Conservation (phyloP, 2,329 filamentous ascomycete genomes). For the Calonectria ilicicola region DNA sequence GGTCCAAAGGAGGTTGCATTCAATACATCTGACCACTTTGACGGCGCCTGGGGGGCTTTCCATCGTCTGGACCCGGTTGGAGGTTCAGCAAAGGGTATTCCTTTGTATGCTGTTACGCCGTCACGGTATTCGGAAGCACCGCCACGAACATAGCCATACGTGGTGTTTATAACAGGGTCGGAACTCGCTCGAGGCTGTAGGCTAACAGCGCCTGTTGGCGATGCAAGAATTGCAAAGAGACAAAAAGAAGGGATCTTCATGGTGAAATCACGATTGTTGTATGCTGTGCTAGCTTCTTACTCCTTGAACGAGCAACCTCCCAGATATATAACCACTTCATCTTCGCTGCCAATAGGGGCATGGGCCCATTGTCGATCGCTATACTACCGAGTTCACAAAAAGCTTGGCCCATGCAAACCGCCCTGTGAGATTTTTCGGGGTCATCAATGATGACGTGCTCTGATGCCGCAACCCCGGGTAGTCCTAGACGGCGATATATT, state of each 20-base stretch:
- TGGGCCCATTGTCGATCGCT: not conserved
- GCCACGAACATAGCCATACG: not conserved
- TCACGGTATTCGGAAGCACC: not conserved
- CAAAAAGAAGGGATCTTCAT: not conserved
- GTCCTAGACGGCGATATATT: not conserved
- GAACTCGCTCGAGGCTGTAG: not conserved
- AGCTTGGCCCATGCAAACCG: not conserved
- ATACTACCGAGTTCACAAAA: not conserved
- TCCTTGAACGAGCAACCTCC: not conserved
- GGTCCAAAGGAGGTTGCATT: conserved; percentile 5
- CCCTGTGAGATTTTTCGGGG: not conserved
- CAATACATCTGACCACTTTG: not conserved
- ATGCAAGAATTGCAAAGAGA: not conserved
- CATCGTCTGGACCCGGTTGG: not conserved
- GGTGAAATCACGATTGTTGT: not conserved
- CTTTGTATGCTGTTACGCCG: not conserved
- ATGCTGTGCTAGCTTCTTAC: not conserved
- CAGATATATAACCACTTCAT: not conserved
- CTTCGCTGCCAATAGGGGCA: not conserved
- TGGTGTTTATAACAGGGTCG: not conserved
- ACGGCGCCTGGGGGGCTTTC: not conserved
- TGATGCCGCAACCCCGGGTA: not conserved
- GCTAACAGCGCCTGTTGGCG: not conserved
- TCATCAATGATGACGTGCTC: not conserved
- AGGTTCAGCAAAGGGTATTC: not conserved